Evolutionary conservation across 495 filamentous ascomycete species (phyloP).

Genomic region (Hypoxylon intermedium): DNA sequence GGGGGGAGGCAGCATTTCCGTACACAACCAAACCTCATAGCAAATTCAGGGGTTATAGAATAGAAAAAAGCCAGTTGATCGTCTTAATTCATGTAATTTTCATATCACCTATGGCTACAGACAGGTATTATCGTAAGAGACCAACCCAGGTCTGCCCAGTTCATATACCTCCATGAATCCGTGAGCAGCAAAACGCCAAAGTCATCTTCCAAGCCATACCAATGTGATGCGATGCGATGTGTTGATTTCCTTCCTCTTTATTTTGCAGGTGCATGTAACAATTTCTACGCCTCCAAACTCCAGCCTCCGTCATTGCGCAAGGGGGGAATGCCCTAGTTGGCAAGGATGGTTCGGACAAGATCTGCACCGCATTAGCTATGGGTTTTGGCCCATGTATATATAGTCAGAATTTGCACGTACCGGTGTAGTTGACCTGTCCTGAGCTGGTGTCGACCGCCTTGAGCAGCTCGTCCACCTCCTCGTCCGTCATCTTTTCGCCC

Average conservation of each 20-base stretch:
- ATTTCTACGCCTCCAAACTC: slow-evolving; percentile 37
- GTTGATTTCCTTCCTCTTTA: slow-evolving; percentile 7
- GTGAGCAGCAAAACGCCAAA: slow-evolving; percentile 42
- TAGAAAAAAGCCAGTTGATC: not conserved
- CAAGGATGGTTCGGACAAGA: slow-evolving; percentile 91
- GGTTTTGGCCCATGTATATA: too few species aligned
- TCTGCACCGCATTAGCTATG: slow-evolving; percentile 59
- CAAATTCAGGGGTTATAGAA: too few species aligned
- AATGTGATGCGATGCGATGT: slow-evolving; percentile 20
- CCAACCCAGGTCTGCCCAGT: slow-evolving; percentile 26
- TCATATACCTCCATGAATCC: slow-evolving; percentile 31
- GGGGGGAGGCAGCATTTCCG: too few species aligned
- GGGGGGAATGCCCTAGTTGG: slow-evolving; percentile 66
- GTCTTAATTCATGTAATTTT: slow-evolving; percentile 5
- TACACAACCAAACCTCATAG: too few species aligned
- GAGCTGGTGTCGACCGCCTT: slow-evolving; percentile 95
- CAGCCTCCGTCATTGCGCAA: slow-evolving; percentile 21
- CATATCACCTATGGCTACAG: slow-evolving; percentile 18
- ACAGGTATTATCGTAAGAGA: slow-evolving; percentile 23
- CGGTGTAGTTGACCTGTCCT: slow-evolving; percentile 96
- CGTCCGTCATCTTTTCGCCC: slow-evolving; percentile 98
- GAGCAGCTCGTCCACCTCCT: slow-evolving; percentile 96
- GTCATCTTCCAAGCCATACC: slow-evolving; percentile 37
- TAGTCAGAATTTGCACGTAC: slow-evolving; percentile 59
- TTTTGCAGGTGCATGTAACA: slow-evolving; percentile 14